Percentiles rank a stretch among this genome's conserved stretches.
These are phyloP conservation scores for Pugionium dolabratum DNA, from an alignment of 345 rosid genomes.

Conservation along the genomic window DNA sequence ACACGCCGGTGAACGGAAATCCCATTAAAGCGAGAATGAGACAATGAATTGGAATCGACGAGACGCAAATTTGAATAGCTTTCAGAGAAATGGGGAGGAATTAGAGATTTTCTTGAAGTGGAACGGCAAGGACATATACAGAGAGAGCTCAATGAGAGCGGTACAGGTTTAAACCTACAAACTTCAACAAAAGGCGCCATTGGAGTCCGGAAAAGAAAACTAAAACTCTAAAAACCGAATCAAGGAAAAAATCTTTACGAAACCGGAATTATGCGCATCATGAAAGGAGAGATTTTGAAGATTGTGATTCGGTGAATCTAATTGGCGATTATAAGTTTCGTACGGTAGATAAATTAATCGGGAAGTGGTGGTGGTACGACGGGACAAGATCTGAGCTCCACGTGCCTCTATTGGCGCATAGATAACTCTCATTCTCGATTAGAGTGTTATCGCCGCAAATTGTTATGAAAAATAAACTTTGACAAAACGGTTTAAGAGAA, in stretches of 20 bases:
- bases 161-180: not conserved
- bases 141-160: slow-evolving; percentile 43
- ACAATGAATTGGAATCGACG: slow-evolving; percentile 13
- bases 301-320: slow-evolving; percentile 37
- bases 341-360: no score
- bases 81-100: slow-evolving; percentile 29
- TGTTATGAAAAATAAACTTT: no score
- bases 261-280: not conserved
- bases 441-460: no score
- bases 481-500: no score
- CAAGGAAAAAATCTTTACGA: slow-evolving; percentile 13
- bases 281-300: slow-evolving; percentile 17
- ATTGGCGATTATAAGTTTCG: slow-evolving; percentile 30
- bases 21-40: slow-evolving; percentile 32
- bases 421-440: not conserved
- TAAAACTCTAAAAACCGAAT: not conserved
- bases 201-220: not conserved
- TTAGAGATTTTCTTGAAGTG: slow-evolving; percentile 43
- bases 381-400: slow-evolving; percentile 14
- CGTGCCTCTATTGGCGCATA: slow-evolving; percentile 23
- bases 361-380: no score
- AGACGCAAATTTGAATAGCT: slow-evolving; percentile 30
- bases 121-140: slow-evolving; percentile 49
- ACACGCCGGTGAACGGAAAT: slow-evolving; percentile 44
- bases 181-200: slow-evolving; percentile 50